Percentiles rank a stretch among this genome's conserved stretches.
These are phyloP conservation scores for Obba rivulosa DNA, from an alignment of 768 basidiomycete genomes.

Conservation along the genomic window DNA sequence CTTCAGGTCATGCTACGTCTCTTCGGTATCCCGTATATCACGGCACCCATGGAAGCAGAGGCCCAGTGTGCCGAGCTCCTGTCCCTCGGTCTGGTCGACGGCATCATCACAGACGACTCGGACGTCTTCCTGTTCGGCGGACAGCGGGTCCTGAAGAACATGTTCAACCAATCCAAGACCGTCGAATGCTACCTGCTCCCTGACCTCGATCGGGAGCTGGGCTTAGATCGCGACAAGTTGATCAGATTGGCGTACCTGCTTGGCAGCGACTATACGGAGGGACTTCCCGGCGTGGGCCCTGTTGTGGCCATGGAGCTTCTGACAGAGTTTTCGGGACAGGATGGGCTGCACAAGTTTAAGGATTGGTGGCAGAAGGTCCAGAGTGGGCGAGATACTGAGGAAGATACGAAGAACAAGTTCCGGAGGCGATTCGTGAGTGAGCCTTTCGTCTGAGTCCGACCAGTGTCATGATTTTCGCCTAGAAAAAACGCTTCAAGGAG, in stretches of 20 bases:
- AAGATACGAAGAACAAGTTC: slow-evolving; percentile 73
- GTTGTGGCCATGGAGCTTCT: slow-evolving; percentile 95
- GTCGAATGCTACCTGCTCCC: slow-evolving; percentile 90
- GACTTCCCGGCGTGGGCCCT: slow-evolving; percentile 87
- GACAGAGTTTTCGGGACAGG: slow-evolving; percentile 85
- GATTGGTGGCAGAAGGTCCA: slow-evolving; percentile 96
- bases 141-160: slow-evolving; percentile 94
- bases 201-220: slow-evolving; percentile 84
- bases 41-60: slow-evolving; percentile 99
- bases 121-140: slow-evolving; percentile 99
- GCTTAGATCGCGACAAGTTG: slow-evolving; percentile 79
- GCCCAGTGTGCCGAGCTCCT: slow-evolving; percentile 96
- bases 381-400: slow-evolving; percentile 74
- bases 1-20: slow-evolving; percentile 79
- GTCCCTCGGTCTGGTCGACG: slow-evolving; percentile 82
- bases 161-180: slow-evolving; percentile 99
- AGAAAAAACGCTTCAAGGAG: slow-evolving; percentile 89
- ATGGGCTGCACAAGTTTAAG: slow-evolving; percentile 81
- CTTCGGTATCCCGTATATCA: slow-evolving; percentile 97
- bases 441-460: not conserved
- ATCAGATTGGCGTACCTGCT: slow-evolving; percentile 89
- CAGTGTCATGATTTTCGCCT: not conserved
- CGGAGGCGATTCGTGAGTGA: slow-evolving; percentile 77
- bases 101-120: slow-evolving; percentile 98
- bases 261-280: slow-evolving; percentile 95